These are phyloP conservation scores for Phytophthora brassicae DNA, from an alignment of 352 stramenopile species.

Conservation along the genomic window DNA sequence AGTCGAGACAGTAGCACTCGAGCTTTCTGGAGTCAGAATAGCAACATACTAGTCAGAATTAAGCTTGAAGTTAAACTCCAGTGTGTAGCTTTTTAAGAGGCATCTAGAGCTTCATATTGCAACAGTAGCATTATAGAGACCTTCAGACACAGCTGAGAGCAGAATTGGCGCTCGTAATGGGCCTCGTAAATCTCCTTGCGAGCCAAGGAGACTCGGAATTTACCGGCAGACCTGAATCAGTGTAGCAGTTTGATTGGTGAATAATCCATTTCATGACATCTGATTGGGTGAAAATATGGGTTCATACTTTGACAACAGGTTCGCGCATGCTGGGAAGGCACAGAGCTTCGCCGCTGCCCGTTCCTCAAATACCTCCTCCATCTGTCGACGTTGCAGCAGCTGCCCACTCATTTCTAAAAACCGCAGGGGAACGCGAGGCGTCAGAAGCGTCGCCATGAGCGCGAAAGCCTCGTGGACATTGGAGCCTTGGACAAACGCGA, in stretches of 20 bases:
- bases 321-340: slow-evolving; percentile 70
- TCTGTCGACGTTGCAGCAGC: slow-evolving; percentile 76
- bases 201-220: slow-evolving; percentile 74
- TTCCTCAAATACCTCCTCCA: slow-evolving; percentile 85
- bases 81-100: background rate
- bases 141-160: slow-evolving; percentile 66
- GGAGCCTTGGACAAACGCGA: slow-evolving; percentile 59
- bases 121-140: slow-evolving; percentile 24
- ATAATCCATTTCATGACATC: background rate
- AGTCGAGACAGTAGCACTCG: slow-evolving; percentile 62
- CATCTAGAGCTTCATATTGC: slow-evolving; percentile 1
- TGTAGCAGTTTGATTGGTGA: slow-evolving; percentile 6
- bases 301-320: slow-evolving; percentile 49
- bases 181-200: slow-evolving; percentile 82
- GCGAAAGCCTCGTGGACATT: slow-evolving; percentile 77
- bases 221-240: slow-evolving; percentile 49
- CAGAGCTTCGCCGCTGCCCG: slow-evolving; percentile 67
- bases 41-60: slow-evolving; percentile 2
- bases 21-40: slow-evolving; percentile 54
- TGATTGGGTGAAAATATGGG: slow-evolving; percentile 17
- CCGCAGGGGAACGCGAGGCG: slow-evolving; percentile 52
- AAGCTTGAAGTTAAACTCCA: background rate
- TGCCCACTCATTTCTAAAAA: slow-evolving; percentile 70
- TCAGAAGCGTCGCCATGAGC: slow-evolving; percentile 81
- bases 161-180: slow-evolving; percentile 82